These are phyloP conservation scores for Fraxinus xanthoxyloides DNA, from an alignment of 305 asterid genomes.

Conservation along the genomic window DNA sequence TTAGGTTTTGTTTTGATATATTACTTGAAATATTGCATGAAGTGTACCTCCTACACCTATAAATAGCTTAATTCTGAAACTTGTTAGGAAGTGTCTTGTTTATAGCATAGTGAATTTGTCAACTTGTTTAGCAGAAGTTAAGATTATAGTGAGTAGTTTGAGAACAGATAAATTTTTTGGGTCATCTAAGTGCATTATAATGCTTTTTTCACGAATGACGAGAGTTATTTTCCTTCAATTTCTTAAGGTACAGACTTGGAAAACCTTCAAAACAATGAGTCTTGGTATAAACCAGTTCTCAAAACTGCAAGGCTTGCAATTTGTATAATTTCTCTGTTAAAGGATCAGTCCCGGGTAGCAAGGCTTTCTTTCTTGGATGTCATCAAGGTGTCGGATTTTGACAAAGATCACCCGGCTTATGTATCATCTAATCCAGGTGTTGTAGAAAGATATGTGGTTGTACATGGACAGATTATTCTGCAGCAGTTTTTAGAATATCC, in stretches of 20 bases:
- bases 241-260: constrained; percentile 93
- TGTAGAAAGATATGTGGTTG: constrained; percentile 85
- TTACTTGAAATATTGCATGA: not conserved
- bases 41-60: constrained; percentile 6
- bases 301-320: constrained; percentile 80
- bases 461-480: constrained; percentile 91
- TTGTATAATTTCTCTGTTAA: constrained; percentile 70
- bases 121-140: not conserved
- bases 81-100: constrained; percentile 9
- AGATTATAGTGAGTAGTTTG: constrained; percentile 2
- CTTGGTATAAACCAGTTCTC: constrained; percentile 84
- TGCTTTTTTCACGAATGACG: constrained; percentile 13
- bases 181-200: constrained; percentile 1
- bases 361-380: constrained; percentile 85
- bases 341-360: constrained; percentile 76
- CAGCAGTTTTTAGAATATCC: constrained; percentile 92
- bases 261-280: constrained; percentile 83
- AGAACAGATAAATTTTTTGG: not conserved
- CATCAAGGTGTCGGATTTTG: constrained; percentile 61
- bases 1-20: not conserved
- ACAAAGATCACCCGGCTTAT: constrained; percentile 65
- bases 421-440: constrained; percentile 58
- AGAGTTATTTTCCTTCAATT: constrained; percentile 18
- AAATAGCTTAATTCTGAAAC: not conserved
- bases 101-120: not conserved